Evolutionary conservation across 2,329 filamentous ascomycete species (phyloP), one percentile per base, ranked within the genome.

Genomic region (Aspergillus hortae): DNA sequence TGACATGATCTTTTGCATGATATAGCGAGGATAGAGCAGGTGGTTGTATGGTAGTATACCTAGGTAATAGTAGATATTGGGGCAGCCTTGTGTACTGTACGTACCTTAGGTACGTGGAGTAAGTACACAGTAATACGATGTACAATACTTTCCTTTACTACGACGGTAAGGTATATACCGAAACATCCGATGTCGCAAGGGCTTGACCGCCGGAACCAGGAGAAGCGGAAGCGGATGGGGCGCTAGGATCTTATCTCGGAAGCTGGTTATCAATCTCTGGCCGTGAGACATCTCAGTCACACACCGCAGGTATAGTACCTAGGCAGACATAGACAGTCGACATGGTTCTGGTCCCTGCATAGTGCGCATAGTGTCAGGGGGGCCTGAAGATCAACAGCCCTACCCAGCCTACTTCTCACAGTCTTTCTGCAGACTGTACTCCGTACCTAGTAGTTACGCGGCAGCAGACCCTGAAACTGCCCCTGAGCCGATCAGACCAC

Each of bases 241-340:
- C 54, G 44, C 57, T 60, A 61, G 47, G 57, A 62, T 61, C 60
- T 62, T 62, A 62, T 64, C 55, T 58, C 55, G 54, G 59, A 53
- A 52, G 44, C n/a, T 27, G 25, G 38, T 19, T 46, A 41, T 32
- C 30, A 14, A 27, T 41, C 17, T 42, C 27, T 10, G 6, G 27
- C 6, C 1, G 27, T 30, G 27, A 30, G 27, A 30, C 27, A 30
- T 30, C 10, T 30, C 19, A 19, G 19, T 19, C 19, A 19, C 19
- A 19, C 19, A 30, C 10, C 27, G 6, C 6, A 23, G 23, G 23
- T 23, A 23, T n/a, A n/a, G n/a, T n/a, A n/a, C n/a, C n/a, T n/a
- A n/a, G n/a, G n/a, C n/a, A n/a, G n/a, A n/a, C n/a, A n/a, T n/a
- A 9, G 27, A 30, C 27, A 30, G 27, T 41, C 35, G 44, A 32